Evolutionary conservation across 306 rosid genomes (phyloP), one percentile per base, ranked within the genome.

Genomic region (Gillenia trifoliata): DNA sequence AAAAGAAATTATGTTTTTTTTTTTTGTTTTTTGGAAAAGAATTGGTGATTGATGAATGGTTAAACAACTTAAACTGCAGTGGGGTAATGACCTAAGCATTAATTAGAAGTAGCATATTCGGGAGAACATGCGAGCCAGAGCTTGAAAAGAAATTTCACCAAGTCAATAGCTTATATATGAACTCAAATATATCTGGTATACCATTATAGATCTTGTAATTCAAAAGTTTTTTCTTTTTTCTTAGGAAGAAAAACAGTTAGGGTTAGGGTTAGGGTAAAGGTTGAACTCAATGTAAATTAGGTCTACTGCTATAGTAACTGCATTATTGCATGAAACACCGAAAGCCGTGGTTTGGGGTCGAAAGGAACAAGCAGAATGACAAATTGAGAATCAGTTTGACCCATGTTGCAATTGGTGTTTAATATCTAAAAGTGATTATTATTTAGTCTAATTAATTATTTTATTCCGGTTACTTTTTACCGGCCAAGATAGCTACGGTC

Each of bases 401-500:
- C 68, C 43, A 61, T 47, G 38, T 71, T 25, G 4, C 55, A 33
- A 19, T 20, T 30, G 34, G 41, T 26, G 13, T 30, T 20, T 30
- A 25, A 25, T 62, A 8, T 62, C 15, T 12, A 60, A 47, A 15
- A 17, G 8, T 47, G 20, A 47, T 47, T 16, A 47, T 47, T 15
- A 16, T 47, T 47, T 47, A 47, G 17, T 47, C 20, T 17, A 47
- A 3, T 63, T 36, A 26, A 73, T 73, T 47, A 41, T 60, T 66
- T 17, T 23, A 6, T 17, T 77, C 62, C 30, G 62, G 38, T 34
- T 47, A 43, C 83, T 86, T 86, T 86, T 80, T 75, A 80, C 87
- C 87, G 40, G 67, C 85, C 75, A 65, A 72, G 85, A 78, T 43
- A 80, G 83, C 76, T 38, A 83, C 62, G 80, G 85, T 83, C 85